A percentile compares a stretch with the other conserved stretches of the same genome.
Conservation (phyloP, 345 rosid species). For the Excoecaria cochinchinensis region DNA sequence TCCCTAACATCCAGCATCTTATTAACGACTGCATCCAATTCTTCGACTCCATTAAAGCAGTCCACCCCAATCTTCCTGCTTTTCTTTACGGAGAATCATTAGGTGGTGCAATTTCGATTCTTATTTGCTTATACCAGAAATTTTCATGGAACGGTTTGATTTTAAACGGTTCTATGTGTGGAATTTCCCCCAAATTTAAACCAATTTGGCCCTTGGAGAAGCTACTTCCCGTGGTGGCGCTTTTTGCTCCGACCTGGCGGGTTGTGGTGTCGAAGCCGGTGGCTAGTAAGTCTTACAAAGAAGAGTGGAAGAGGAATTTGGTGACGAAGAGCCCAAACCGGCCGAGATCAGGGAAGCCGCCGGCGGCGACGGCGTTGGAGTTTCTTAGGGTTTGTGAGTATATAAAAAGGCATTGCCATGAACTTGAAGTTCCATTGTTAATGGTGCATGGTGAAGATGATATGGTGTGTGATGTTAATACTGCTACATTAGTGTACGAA, state of each 20-base stretch:
- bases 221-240: conserved; percentile 31
- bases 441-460: conserved; percentile 33
- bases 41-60: conserved; percentile 18
- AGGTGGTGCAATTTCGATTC: conserved; percentile 35
- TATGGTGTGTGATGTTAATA: conserved; percentile 15
- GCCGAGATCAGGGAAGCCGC: conserved; percentile 23
- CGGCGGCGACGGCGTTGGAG: conserved; percentile 27
- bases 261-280: conserved; percentile 23
- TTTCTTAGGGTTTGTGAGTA: conserved; percentile 29
- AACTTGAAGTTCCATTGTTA: conserved; percentile 25
- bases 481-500: conserved; percentile 25
- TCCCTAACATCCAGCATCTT: conserved; percentile 21
- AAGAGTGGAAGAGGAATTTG: conserved; percentile 33
- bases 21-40: conserved; percentile 25
- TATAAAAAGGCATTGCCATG: conserved; percentile 22
- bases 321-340: conserved; percentile 22
- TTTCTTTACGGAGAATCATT: conserved; percentile 38
- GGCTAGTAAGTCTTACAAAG: conserved; percentile 26
- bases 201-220: conserved; percentile 31
- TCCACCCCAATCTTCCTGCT: conserved; percentile 27
- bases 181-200: conserved; percentile 29
- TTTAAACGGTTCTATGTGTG: conserved; percentile 38
- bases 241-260: conserved; percentile 26
- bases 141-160: conserved; percentile 32
- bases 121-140: conserved; percentile 18